Evolutionary conservation across 2,329 filamentous ascomycete species (phyloP).

Genomic region (Stachybotrys chlorohalonatus): DNA sequence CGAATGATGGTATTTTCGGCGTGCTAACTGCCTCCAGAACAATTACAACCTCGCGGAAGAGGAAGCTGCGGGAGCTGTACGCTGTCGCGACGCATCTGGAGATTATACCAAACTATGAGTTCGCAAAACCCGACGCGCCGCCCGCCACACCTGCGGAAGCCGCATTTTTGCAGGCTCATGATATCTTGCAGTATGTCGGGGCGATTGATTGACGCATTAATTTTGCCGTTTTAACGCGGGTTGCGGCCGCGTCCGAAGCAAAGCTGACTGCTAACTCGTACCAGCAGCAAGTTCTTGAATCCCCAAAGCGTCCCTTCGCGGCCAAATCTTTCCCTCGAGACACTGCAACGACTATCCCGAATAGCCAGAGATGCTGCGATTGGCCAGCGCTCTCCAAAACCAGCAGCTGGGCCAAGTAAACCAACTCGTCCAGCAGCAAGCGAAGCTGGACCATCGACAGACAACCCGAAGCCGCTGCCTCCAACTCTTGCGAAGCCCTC

Average conservation of each 20-base stretch:
- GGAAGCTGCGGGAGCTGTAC: conserved; percentile 83
- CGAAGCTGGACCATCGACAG: conserved; percentile 3
- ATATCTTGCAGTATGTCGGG: conserved; percentile 49
- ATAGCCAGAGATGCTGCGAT: conserved; percentile 14
- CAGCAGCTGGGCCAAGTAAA: conserved; percentile 3
- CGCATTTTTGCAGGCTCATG: conserved; percentile 46
- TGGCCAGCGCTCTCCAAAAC: conserved; percentile 4
- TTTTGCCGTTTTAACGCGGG: conserved; percentile 10
- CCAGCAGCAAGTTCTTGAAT: conserved; percentile 34
- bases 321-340: conserved; percentile 34
- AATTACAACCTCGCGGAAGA: conserved; percentile 78
- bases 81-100: conserved; percentile 63
- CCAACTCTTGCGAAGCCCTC: conserved; percentile 2
- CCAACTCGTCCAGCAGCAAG: conserved; percentile 4
- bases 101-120: conserved; percentile 49
- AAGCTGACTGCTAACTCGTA: conserved; percentile 11
- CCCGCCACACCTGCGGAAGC: conserved; percentile 41
- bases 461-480: conserved; percentile 2
- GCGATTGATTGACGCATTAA: conserved; percentile 4
- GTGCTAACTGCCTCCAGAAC: conserved; percentile 44
- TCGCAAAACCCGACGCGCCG: conserved; percentile 48
- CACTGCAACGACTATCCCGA: conserved; percentile 27
- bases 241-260: conserved; percentile 5
- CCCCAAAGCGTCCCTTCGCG: conserved; percentile 44
- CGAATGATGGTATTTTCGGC: conserved; percentile 31